Evolutionary conservation across 2,329 filamentous ascomycete genomes (phyloP).

Genomic region (Atkinsonella texensis): DNA sequence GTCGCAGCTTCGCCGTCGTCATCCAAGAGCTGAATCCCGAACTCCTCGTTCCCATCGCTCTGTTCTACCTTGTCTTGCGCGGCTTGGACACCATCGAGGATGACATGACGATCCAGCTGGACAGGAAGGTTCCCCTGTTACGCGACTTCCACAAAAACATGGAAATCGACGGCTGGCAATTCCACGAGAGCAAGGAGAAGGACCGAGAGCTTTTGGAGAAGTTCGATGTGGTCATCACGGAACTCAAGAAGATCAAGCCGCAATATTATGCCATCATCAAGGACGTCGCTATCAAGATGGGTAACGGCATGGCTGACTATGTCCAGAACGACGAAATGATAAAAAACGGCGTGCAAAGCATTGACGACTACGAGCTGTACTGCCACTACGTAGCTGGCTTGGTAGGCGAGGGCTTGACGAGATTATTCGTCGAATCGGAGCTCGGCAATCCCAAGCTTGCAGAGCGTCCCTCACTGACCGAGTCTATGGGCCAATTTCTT

Average conservation of each 20-base stretch:
- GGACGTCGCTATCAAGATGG: conserved; percentile 91
- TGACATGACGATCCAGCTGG: conserved; percentile 81
- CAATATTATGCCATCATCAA: conserved; percentile 77
- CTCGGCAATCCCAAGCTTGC: conserved; percentile 79
- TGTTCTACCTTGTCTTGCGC: conserved; percentile 89
- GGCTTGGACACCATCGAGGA: conserved; percentile 98
- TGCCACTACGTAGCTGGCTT: conserved; percentile 98
- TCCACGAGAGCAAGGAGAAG: conserved; percentile 82
- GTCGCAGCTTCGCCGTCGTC: conserved; percentile 83
- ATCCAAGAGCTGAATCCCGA: conserved; percentile 95
- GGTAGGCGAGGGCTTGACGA: conserved; percentile 88
- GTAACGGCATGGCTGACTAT: conserved; percentile 97
- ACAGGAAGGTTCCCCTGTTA: conserved; percentile 75
- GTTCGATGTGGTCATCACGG: conserved; percentile 75
- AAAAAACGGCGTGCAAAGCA: conserved; percentile 64
- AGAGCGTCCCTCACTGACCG: conserved; percentile 67
- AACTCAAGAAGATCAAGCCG: conserved; percentile 80
- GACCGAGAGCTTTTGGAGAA: conserved; percentile 85
- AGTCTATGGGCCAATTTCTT: conserved; percentile 94
- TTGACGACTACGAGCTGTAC: conserved; percentile 89
- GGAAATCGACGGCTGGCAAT: conserved; percentile 82
- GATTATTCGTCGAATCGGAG: conserved; percentile 75
- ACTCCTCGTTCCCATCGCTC: conserved; percentile 72
- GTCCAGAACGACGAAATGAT: conserved; percentile 73
- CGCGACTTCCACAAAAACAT: conserved; percentile 71